Evolutionary conservation across 129 eudicot species (phyloP).

Genomic region (Arctium minus): DNA sequence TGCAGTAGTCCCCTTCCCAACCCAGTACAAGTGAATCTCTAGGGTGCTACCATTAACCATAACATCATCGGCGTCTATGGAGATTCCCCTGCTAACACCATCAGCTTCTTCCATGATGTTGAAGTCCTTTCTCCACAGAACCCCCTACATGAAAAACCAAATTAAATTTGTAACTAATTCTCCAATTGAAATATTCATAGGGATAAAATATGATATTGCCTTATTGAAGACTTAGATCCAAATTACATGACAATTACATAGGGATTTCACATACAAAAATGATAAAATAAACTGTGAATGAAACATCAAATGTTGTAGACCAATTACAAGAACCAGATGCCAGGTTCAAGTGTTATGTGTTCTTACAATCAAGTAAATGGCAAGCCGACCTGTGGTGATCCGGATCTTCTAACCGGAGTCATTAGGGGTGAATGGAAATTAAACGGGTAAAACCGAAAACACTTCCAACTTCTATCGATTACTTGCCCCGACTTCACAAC

Average conservation of each 20-base stretch:
- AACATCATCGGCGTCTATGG: slow-evolving; percentile 43
- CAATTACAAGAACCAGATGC: too few relatives aligned
- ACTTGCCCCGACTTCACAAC: neutral
- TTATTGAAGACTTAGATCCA: too few relatives aligned
- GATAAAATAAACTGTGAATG: too few relatives aligned
- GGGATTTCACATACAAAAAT: too few relatives aligned
- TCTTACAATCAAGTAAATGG: slow-evolving; percentile 97
- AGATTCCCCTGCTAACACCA: slow-evolving; percentile 49
- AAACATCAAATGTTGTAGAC: too few relatives aligned
- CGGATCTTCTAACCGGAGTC: slow-evolving; percentile 66
- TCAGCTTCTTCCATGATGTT: slow-evolving; percentile 40
- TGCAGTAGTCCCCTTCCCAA: slow-evolving; percentile 85
- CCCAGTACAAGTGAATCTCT: slow-evolving; percentile 86
- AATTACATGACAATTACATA: too few relatives aligned
- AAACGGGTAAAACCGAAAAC: slow-evolving; percentile 58
- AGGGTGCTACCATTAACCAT: slow-evolving; percentile 67
- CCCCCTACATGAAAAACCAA: slow-evolving; percentile 48
- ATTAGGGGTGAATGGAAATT: slow-evolving; percentile 92
- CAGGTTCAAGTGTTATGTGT: slow-evolving; percentile 82
- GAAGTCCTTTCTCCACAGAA: slow-evolving; percentile 6
- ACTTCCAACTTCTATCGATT: neutral
- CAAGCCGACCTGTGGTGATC: slow-evolving; percentile 86
- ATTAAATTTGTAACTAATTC: slow-evolving; percentile 1
- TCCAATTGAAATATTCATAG: neutral
- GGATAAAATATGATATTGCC: too few relatives aligned